Conservation (phyloP, 495 filamentous ascomycete genomes). For the Hamigera avellanea region DNA sequence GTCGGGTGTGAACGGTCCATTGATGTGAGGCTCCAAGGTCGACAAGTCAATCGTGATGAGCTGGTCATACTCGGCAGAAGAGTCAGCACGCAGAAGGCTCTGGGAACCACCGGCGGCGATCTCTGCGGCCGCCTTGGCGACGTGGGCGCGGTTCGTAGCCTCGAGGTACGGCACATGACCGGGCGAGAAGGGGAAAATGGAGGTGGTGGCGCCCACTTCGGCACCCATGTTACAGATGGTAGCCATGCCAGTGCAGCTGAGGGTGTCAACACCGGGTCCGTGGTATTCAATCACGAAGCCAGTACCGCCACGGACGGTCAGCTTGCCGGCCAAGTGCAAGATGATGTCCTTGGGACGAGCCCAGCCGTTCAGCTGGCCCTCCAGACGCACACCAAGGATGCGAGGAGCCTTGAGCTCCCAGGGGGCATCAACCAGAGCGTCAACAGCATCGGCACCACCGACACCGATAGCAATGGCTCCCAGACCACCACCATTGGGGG, state of each 20-base stretch:
- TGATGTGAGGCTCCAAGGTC: conserved; percentile 88
- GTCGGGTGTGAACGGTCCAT: conserved; percentile 94
- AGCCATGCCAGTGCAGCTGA: conserved; percentile 88
- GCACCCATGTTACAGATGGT: conserved; percentile 89
- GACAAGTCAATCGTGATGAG: conserved; percentile 87
- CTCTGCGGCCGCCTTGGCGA: conserved; percentile 25
- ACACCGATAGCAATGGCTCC: conserved; percentile 95
- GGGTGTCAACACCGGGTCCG: conserved; percentile 75
- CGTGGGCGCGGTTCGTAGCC: conserved; percentile 58
- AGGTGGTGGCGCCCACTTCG: conserved; percentile 94
- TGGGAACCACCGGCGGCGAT: conserved; percentile 39
- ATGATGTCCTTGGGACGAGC: conserved; percentile 93
- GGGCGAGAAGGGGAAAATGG: conserved; percentile 74
- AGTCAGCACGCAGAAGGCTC: conserved; percentile 61
- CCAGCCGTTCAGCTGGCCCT: conserved; percentile 80
- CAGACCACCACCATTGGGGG: conserved; percentile 88
- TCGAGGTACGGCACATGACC: conserved; percentile 66
- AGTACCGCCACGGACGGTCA: conserved; percentile 91
- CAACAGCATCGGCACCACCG: conserved; percentile 93
- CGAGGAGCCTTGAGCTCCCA: conserved; percentile 96
- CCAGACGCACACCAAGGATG: conserved; percentile 75
- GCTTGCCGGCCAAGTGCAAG: conserved; percentile 70
- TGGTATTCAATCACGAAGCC: conserved; percentile 91
- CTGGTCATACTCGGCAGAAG: conserved; percentile 77
- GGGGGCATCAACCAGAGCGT: conserved; percentile 89